Percentiles rank a stretch among this genome's conserved stretches.
These are phyloP conservation scores for Emergomyces orientalis DNA, from an alignment of 2,329 filamentous ascomycete species.

Conservation along the genomic window DNA sequence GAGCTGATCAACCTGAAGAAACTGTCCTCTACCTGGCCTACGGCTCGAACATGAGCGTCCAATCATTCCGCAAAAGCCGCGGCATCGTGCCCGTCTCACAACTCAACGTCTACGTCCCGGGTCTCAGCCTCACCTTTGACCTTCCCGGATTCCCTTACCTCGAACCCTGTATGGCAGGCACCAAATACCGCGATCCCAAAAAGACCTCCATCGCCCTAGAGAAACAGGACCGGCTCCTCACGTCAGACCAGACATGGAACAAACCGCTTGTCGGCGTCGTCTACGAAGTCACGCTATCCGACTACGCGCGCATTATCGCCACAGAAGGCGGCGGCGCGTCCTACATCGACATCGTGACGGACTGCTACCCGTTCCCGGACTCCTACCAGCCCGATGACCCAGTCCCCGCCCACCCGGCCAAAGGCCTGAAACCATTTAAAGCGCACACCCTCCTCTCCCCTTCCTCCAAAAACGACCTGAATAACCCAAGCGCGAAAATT, in stretches of 20 bases:
- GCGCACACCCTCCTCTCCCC: constrained; percentile 79
- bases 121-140: constrained; percentile 70
- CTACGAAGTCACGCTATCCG: constrained; percentile 77
- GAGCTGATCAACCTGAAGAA: constrained; percentile 18
- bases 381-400: constrained; percentile 39
- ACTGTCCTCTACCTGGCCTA: constrained; percentile 78
- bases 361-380: constrained; percentile 61
- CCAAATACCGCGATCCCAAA: constrained; percentile 46
- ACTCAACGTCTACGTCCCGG: constrained; percentile 72
- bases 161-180: constrained; percentile 90
- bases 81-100: constrained; percentile 73
- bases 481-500: constrained; percentile 20
- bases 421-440: constrained; percentile 54
- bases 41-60: constrained; percentile 74
- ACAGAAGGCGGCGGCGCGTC: constrained; percentile 79
- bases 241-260: constrained; percentile 48
- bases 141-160: constrained; percentile 74
- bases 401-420: constrained; percentile 54
- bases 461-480: constrained; percentile 12
- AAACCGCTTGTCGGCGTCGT: constrained; percentile 86
- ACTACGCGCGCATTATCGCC: constrained; percentile 77
- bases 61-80: constrained; percentile 69
- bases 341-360: constrained; percentile 76
- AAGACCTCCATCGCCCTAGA: constrained; percentile 15
- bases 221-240: constrained; percentile 3